Evolutionary conservation across 1,139 yeast genomes (phyloP), one percentile per base, ranked within the genome.

Genomic region (Zygoascus sp.): DNA sequence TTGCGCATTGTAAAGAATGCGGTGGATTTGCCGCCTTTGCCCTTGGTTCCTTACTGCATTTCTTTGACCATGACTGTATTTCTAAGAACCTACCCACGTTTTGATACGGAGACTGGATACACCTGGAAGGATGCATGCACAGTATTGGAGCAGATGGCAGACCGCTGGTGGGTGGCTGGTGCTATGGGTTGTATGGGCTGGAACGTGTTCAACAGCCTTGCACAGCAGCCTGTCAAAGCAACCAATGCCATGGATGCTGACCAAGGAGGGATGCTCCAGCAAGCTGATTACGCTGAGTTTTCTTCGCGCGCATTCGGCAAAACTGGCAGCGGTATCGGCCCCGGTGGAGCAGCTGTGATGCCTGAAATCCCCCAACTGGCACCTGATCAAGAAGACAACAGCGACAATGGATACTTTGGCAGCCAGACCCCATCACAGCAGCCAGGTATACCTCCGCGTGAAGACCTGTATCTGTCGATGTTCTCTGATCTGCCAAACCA

Each of bases 131-230:
- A 64, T 27, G 52, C 61, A 38, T 61, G 66, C 42, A 42, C 47
- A 11, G 42, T 60, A 27, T 56, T 65, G 37, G 65, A 63, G 39
- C 42, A 47, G 20, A 50, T 65, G 58, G 59, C 66, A 1, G 59
- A 54, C 35, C 54, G 59, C 32, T 65, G 69, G 69, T 65, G 69
- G 69, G 65, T 65, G 2, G 67, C 68, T 2, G 67, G 64, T 21
- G 68, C 67, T 22, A 65, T 65, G 69, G 63, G 66, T 13, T 57
- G 61, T 32, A 64, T 65, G 68, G 69, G 69, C 9, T 52, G 61
- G 48, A 60, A 58, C 11, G 64, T 63, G 23, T 64, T 64, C 49
- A 53, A 55, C 30, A 53, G 54, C 41, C 47, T 64, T 20, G 35
- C 38, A 32, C 46, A 38, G 48, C 44, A 22, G 40, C 48, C 28